These are phyloP conservation scores for Neurospora sp. DNA, from an alignment of 2,329 filamentous ascomycete species.

Conservation along the genomic window DNA sequence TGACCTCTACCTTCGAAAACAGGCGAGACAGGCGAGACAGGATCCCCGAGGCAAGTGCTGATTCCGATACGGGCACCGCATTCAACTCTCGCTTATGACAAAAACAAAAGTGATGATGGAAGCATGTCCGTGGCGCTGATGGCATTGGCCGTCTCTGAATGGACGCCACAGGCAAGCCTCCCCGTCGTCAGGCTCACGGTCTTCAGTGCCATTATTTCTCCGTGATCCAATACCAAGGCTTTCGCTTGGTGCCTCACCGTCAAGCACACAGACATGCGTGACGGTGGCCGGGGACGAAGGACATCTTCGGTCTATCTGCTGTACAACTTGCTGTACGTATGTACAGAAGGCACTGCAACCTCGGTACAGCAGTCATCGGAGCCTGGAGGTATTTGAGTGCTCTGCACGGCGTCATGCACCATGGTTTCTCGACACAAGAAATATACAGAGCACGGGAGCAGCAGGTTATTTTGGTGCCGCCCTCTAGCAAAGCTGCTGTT, in stretches of 20 bases:
- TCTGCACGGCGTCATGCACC: background rate
- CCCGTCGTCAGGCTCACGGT: background rate
- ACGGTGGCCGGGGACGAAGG: conserved; percentile 2
- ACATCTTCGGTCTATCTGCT: background rate
- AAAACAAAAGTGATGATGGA: background rate
- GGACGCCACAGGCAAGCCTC: background rate
- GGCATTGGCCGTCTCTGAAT: background rate
- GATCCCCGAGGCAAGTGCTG: background rate
- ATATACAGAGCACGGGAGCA: background rate
- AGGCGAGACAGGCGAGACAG: background rate
- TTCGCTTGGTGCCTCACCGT: background rate
- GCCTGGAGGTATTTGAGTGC: background rate
- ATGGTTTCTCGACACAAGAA: background rate
- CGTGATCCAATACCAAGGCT: background rate
- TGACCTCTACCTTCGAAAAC: background rate
- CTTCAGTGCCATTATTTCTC: background rate
- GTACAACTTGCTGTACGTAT: background rate
- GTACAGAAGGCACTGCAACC: background rate
- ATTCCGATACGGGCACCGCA: background rate
- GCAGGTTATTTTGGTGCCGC: background rate
- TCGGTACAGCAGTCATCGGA: background rate
- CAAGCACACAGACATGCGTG: conserved; percentile 2
- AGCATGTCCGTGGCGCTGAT: background rate
- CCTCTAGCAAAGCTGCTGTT: background rate
- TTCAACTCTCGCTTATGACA: background rate